A percentile compares a stretch with the other conserved stretches of the same genome.
These are phyloP conservation scores for Penicillium griseofulvum DNA, from an alignment of 2,329 filamentous ascomycete genomes.

Conservation along the genomic window DNA sequence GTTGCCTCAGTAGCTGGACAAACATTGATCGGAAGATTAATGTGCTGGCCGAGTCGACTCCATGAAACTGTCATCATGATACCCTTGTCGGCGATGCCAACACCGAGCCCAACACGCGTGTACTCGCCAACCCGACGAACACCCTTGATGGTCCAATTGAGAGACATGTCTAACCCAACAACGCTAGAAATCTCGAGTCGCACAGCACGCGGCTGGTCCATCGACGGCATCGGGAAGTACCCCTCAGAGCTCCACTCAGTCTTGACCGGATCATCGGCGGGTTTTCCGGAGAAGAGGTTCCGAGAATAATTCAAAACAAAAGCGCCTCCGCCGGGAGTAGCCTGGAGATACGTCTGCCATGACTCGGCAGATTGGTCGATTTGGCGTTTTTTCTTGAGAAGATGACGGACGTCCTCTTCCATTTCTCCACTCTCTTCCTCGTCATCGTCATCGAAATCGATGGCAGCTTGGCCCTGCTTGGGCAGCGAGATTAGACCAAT, in stretches of 20 bases:
- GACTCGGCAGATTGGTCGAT: slow-evolving; percentile 29
- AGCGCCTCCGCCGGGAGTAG: slow-evolving; percentile 28
- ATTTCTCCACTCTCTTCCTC: slow-evolving; percentile 22
- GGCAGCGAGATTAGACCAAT: slow-evolving; percentile 34
- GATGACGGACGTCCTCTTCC: slow-evolving; percentile 11
- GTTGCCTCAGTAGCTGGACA: slow-evolving; percentile 36
- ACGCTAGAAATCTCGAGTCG: slow-evolving; percentile 34
- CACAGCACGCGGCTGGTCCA: slow-evolving; percentile 32
- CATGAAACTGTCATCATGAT: slow-evolving; percentile 41
- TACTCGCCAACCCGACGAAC: slow-evolving; percentile 38
- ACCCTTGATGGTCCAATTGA: slow-evolving; percentile 38
- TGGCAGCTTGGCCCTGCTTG: slow-evolving; percentile 11
- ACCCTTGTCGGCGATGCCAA: slow-evolving; percentile 38
- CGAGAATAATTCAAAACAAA: slow-evolving; percentile 38
- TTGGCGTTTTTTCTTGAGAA: slow-evolving; percentile 15
- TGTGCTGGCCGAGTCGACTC: slow-evolving; percentile 41
- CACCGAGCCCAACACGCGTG: slow-evolving; percentile 39
- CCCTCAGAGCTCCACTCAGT: slow-evolving; percentile 45
- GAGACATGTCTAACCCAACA: slow-evolving; percentile 27
- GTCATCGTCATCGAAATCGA: slow-evolving; percentile 25
- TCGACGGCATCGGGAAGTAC: slow-evolving; percentile 33
- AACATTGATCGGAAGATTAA: slow-evolving; percentile 41
- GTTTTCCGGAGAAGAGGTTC: slow-evolving; percentile 38
- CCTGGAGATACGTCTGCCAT: slow-evolving; percentile 34
- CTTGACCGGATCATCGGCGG: slow-evolving; percentile 31